Evolutionary conservation across 208 protist genomes (phyloP).

Genomic region (Entamoeba histolytica): DNA sequence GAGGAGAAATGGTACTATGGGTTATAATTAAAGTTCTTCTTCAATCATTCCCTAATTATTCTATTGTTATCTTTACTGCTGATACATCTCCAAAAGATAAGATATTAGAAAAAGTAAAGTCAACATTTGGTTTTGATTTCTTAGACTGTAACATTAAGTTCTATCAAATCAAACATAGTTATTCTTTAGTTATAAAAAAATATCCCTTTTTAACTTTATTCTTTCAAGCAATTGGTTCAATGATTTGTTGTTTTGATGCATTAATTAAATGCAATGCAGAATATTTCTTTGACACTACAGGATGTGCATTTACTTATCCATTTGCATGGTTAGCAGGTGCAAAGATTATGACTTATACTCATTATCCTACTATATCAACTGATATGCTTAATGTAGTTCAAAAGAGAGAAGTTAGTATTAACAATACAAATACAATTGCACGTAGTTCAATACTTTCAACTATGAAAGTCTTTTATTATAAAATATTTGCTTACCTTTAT

Average conservation of each 20-base stretch:
- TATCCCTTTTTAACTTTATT: slow-evolving; percentile 63
- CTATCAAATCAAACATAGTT: not conserved
- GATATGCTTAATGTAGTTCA: slow-evolving; percentile 41
- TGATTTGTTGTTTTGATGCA: slow-evolving; percentile 56
- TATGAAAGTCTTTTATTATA: slow-evolving; percentile 60
- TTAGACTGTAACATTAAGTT: not conserved
- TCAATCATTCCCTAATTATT: not conserved
- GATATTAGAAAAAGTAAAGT: not conserved
- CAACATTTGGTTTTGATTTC: not conserved
- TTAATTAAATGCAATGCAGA: slow-evolving; percentile 29
- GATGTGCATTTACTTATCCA: slow-evolving; percentile 71
- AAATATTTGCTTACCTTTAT: slow-evolving; percentile 59
- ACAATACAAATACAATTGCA: slow-evolving; percentile 49
- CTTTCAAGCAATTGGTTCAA: slow-evolving; percentile 59
- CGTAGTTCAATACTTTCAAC: slow-evolving; percentile 28
- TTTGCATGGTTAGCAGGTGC: slow-evolving; percentile 51
- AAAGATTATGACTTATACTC: slow-evolving; percentile 67
- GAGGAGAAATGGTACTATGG: slow-evolving; percentile 82
- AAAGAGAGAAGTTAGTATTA: slow-evolving; percentile 36
- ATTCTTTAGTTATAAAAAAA: slow-evolving; percentile 22
- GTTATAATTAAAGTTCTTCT: slow-evolving; percentile 35
- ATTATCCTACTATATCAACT: slow-evolving; percentile 79
- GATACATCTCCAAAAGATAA: not conserved
- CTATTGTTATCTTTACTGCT: not conserved
- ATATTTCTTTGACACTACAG: slow-evolving; percentile 69